These are phyloP conservation scores for Fusarium solani-melongenae DNA, from an alignment of 2,329 filamentous ascomycete species.

Conservation along the genomic window DNA sequence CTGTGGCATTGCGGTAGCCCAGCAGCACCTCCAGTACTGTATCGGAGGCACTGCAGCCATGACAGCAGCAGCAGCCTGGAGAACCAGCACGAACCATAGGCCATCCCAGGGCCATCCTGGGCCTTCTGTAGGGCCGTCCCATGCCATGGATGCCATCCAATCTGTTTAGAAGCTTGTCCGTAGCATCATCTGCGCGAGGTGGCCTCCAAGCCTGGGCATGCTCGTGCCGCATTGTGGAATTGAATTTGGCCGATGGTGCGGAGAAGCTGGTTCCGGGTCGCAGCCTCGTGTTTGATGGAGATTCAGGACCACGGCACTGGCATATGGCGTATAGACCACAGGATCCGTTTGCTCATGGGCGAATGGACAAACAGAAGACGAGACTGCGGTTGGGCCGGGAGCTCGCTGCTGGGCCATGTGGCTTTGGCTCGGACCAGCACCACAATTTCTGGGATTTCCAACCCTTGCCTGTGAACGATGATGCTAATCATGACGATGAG, in stretches of 20 bases:
- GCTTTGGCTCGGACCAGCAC: slow-evolving; percentile 22
- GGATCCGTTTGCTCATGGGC: neutral
- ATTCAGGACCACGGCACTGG: slow-evolving; percentile 30
- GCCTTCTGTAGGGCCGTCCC: slow-evolving; percentile 7
- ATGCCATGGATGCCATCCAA: slow-evolving; percentile 18
- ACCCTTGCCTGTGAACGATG: slow-evolving; percentile 27
- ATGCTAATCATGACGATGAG: slow-evolving; percentile 20
- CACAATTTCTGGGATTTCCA: slow-evolving; percentile 20
- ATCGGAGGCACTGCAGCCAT: slow-evolving; percentile 29
- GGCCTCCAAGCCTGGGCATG: slow-evolving; percentile 30
- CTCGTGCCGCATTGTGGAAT: slow-evolving; percentile 33
- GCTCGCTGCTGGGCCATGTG: slow-evolving; percentile 28
- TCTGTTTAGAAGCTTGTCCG: slow-evolving; percentile 20
- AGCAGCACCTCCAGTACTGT: neutral
- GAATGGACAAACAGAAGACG: slow-evolving; percentile 9
- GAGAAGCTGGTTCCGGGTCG: slow-evolving; percentile 37
- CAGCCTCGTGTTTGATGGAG: slow-evolving; percentile 36
- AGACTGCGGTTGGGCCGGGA: slow-evolving; percentile 11
- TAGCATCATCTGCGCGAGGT: slow-evolving; percentile 18
- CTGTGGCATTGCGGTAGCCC: neutral
- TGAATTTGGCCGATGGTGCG: slow-evolving; percentile 40
- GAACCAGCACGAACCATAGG: slow-evolving; percentile 38
- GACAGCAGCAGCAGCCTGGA: slow-evolving; percentile 30
- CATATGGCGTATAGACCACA: slow-evolving; percentile 11
- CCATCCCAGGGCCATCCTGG: slow-evolving; percentile 21